Base-by-base conservation (phyloP, 345 rosid genomes). In the Trapa bicornis region DNA sequence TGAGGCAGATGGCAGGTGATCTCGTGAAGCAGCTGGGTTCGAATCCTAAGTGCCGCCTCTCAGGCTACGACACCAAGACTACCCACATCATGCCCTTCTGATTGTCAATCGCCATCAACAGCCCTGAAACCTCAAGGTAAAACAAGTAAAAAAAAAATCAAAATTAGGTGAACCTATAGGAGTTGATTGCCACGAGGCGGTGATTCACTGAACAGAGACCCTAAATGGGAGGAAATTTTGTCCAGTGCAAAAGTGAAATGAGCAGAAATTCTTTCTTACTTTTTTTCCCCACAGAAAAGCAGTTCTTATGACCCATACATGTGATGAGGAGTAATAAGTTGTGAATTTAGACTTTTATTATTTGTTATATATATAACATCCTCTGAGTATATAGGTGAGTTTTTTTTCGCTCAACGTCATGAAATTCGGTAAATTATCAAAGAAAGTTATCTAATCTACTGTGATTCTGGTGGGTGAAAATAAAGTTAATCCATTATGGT, bases 1-100 rank as follows among this genome's bases (percentile, higher is more conserved):
- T 86, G 41, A 76, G 87, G 74, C 87, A 82, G 72, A 94, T 89
- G 97, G 75, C 87, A 12, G 74, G 78, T 5, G 97, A 94, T 73
- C 48, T 94, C 75, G 71, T 94, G 47, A 91, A 84, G 79, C 80
- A 80, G 42, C 83, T 85, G 64, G 74, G 86, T 76, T 71, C 78
- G 56, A 79, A 78, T 67, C 82, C 81, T 14, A 75, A 82, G 69
- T 81, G 81, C 16, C 47, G 82, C 47, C 82, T 88, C 42, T 68
- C 90, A 22, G 75, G 88, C 73, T 94, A 94, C 66, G 83, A 88
- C 35, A 94, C 99, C 7, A 86, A 88, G 67, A 87, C 97, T 37
- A 94, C 95, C 66, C 99, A 90, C 74, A 88, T 94, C 54, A 88
- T 79, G 81, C 99, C 99, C 41, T 88, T 86, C 70, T 93, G 91